Percentiles rank a stretch among this genome's conserved stretches.
Evolutionary conservation across 805 yeast genomes (phyloP).

Genomic region (Spathaspora gorwiae): DNA sequence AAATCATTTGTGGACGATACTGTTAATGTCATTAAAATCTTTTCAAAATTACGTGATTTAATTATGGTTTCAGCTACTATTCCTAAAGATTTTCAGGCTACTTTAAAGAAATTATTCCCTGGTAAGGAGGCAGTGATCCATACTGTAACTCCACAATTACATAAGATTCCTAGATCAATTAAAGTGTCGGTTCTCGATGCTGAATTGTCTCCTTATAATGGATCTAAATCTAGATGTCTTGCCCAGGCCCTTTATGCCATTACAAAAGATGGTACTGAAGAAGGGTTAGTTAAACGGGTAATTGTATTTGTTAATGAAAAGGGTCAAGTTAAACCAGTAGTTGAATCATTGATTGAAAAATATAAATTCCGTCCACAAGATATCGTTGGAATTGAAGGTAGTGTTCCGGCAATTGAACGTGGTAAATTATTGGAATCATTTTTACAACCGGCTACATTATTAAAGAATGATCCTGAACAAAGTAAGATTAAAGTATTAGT

Average conservation of each 20-base stretch:
- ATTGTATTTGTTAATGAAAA: conserved; percentile 81
- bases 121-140: conserved; percentile 44
- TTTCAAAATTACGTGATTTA: conserved; percentile 52
- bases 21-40: conserved; percentile 48
- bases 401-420: conserved; percentile 59
- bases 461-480: conserved; percentile 22
- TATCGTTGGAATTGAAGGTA: conserved; percentile 64
- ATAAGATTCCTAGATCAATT: conserved; percentile 74
- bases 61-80: conserved; percentile 88
- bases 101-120: conserved; percentile 60
- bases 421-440: conserved; percentile 54
- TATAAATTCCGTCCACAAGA: conserved; percentile 37
- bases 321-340: conserved; percentile 56
- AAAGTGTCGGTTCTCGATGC: conserved; percentile 75
- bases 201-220: conserved; percentile 71
- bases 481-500: conserved; percentile 62
- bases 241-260: conserved; percentile 88
- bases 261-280: conserved; percentile 76
- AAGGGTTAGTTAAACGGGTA: conserved; percentile 69
- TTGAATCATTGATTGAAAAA: conserved; percentile 44
- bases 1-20: conserved; percentile 71
- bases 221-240: conserved; percentile 76
- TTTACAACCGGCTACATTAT: conserved; percentile 46
- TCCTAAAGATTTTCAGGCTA: conserved; percentile 68
- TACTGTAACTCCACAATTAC: conserved; percentile 77